Evolutionary conservation across 2,329 filamentous ascomycete genomes (phyloP), one percentile per base, ranked within the genome.

Genomic region (Pseudogymnoascus sp.): DNA sequence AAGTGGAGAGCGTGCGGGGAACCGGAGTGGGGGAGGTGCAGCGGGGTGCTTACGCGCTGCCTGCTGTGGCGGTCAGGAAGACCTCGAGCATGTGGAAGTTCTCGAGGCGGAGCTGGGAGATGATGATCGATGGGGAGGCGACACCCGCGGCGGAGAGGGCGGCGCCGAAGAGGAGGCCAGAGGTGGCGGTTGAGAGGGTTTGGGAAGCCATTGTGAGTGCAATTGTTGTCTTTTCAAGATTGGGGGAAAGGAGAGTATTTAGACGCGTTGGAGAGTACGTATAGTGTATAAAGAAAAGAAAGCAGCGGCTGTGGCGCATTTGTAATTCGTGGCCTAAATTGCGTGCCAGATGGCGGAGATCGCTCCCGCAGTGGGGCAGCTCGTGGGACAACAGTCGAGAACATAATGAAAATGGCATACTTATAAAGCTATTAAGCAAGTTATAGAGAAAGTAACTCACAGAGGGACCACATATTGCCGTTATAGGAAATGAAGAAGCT

Each of bases 41-140:
- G 44, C 62, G 31, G 63, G 64, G 35, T 46, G 76, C 84, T 72
- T 78, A 87, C 83, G 82, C 81, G 74, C 83, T 88, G 67, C 78
- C 80, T 26, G 83, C 85, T 9, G 83, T 83, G 3, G 86, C 87
- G 1, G 82, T 79, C 3, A 89, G 73, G 68, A 89, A 89, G 9
- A 80, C 79, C 72, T 88, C 81, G 31, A 87, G 71, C 86, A 89
- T 89, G 71, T 86, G 84, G 73, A 82, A 88, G 70, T 87, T 81
- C 59, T 80, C 74, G 53, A 88, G 76, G 23, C 77, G 78, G 75
- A 89, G 80, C 75, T 89, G 87, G 7, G 78, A 75, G 63, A 84
- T 73, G 67, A 90, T 86, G 56, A 87, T 78, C 0, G 79, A 75
- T 0, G 87, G 86, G 38, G 81, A 76, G 69, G 83, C 82, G 63